phyloP scores from a whole-genome alignment of 129 eudicot genomes.

The Sambucus nigra region DNA sequence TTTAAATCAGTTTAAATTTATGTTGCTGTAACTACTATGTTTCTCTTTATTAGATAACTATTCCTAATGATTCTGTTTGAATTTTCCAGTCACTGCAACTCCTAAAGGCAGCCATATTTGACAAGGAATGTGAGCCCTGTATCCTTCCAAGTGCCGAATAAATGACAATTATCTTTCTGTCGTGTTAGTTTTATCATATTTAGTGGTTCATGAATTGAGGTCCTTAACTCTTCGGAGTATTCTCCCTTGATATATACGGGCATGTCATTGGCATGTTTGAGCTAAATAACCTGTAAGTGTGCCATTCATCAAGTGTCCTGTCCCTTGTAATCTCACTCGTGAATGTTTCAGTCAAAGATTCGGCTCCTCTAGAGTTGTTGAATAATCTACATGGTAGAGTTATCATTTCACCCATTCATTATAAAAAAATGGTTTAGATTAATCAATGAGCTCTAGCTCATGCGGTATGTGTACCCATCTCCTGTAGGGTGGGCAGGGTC shows the following conservation, averaged over 20 bases:
- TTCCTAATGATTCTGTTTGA: slow-evolving; percentile 15
- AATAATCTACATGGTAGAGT: too few relatives aligned
- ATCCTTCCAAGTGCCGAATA: slow-evolving; percentile 40
- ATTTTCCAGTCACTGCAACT: slow-evolving; percentile 70
- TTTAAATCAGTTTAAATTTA: not conserved
- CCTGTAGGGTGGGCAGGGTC: too few relatives aligned
- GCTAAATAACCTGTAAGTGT: slow-evolving; percentile 95
- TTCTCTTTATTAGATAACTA: not conserved
- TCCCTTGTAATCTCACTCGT: not conserved
- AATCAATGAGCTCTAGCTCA: too few relatives aligned
- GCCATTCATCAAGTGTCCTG: slow-evolving; percentile 4
- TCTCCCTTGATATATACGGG: slow-evolving; percentile 87
- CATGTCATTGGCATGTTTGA: slow-evolving; percentile 98
- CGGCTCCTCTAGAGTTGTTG: too few relatives aligned
- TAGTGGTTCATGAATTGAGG: slow-evolving; percentile 4
- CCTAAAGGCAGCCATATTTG: slow-evolving; percentile 74
- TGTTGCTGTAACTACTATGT: not conserved
- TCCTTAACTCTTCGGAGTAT: slow-evolving; percentile 71
- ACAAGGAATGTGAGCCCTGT: slow-evolving; percentile 82
- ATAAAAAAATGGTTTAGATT: too few relatives aligned
- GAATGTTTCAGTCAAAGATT: too few relatives aligned
- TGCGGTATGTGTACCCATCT: too few relatives aligned
- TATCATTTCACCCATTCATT: too few relatives aligned
- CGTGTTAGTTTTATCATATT: not conserved
- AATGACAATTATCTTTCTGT: slow-evolving; percentile 2